Percentiles rank a stretch among this genome's conserved stretches.
These are phyloP conservation scores for Anethum foeniculum DNA, from an alignment of 140 eudicot genomes.

Conservation along the genomic window DNA sequence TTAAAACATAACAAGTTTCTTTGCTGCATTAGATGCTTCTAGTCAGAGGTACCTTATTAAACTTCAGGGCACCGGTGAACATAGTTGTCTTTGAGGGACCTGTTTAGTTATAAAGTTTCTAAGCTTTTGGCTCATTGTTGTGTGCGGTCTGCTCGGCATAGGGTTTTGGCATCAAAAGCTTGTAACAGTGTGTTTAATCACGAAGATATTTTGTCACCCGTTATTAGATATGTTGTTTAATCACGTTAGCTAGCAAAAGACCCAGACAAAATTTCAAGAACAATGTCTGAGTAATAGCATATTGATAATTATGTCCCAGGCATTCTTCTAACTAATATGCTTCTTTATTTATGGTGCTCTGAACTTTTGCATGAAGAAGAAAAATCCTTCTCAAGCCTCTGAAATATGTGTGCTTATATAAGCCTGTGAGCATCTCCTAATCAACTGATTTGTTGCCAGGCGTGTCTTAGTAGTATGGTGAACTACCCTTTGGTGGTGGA, in stretches of 20 bases:
- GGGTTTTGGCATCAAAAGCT: neutral
- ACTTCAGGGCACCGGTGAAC: neutral
- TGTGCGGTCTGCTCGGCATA: neutral
- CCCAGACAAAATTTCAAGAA: neutral
- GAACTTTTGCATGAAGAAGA: neutral
- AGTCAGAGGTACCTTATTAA: neutral
- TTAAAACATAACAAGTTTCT: neutral
- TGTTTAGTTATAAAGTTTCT: neutral
- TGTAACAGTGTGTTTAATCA: neutral
- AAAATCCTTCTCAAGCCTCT: neutral
- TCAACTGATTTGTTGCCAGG: neutral
- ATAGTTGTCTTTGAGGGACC: neutral
- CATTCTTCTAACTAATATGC: neutral
- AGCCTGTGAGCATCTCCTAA: neutral
- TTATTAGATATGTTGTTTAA: neutral
- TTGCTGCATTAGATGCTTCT: neutral
- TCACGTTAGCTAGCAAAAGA: neutral
- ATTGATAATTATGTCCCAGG: neutral
- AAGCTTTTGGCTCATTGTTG: neutral
- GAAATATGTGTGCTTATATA: neutral
- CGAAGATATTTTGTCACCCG: neutral
- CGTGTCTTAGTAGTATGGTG: neutral
- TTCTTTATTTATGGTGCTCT: neutral
- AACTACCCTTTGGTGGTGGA: neutral
- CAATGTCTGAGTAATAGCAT: too few species aligned